Evolutionary conservation across 2,329 filamentous ascomycete genomes (phyloP).

Genomic region (Diaporthe humulicola): DNA sequence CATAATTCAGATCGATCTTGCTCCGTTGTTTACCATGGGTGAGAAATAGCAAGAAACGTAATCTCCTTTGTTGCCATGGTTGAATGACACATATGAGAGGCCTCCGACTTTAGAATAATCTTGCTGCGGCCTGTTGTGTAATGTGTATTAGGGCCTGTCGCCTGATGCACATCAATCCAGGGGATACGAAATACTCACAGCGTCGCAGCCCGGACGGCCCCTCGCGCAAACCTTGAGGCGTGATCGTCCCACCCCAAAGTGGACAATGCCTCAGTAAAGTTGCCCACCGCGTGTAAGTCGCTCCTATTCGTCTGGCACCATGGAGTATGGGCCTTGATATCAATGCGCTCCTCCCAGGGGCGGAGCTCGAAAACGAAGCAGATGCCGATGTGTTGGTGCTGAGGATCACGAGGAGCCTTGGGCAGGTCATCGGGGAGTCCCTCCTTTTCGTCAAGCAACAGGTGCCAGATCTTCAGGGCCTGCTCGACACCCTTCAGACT

Average conservation of each 20-base stretch:
- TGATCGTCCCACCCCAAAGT: background rate
- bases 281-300: background rate
- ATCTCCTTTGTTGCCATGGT: background rate
- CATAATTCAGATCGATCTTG: background rate
- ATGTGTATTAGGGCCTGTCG: too few species aligned
- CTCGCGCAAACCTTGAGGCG: slow-evolving; percentile 1
- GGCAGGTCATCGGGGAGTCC: background rate
- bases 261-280: background rate
- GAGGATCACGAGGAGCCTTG: background rate
- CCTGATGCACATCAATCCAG: too few species aligned
- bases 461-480: slow-evolving; percentile 3
- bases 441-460: background rate
- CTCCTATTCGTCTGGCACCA: slow-evolving; percentile 9
- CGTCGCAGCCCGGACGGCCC: background rate
- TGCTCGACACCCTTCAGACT: background rate
- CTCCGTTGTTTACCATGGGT: background rate
- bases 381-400: background rate
- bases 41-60: slow-evolving; percentile 6
- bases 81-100: background rate
- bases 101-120: background rate
- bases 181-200: background rate
- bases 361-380: background rate
- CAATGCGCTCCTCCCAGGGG: background rate
- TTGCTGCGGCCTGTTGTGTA: background rate
- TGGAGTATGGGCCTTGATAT: background rate